Base-by-base conservation (phyloP, 345 rosid species). In the Cardamine resedifolia region DNA sequence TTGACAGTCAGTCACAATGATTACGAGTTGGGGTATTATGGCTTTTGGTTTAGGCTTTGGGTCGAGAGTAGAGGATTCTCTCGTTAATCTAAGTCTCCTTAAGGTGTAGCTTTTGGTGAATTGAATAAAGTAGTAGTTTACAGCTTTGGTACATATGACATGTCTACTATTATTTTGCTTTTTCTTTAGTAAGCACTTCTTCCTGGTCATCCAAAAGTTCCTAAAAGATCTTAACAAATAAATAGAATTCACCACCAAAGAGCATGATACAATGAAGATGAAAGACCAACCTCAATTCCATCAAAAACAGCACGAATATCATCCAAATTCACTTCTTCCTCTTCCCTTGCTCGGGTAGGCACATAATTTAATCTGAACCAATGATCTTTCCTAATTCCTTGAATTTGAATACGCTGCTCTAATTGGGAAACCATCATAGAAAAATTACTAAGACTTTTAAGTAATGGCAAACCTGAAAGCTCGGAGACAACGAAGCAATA, bases 251-350 rank as follows among this genome's bases (percentile, higher is more conserved):
- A 74, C 50, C 4, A 58, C n/a, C 24, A 56, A 73, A 57, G 49
- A 23, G 60, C 10, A 34, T 4, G 57, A 33, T 27, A 38, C n/a
- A 56, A 23, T 21, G 70, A 53, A 61, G 63, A 44, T 64, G 66
- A 62, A 69, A 8, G 36, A 70, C 86, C 14, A 74, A 88, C 97
- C 97, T 95, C 91, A 58, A 88, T 90, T 74, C 87, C 91, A 44
- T 86, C 84, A 75, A 95, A 95, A 73, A 86, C 99, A 28, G 93
- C 96, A 70, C 71, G 64, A 63, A 91, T 78, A 61, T 88, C 96
- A 76, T 90, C 93, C 83, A 90, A 73, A 82, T 84, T 86, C 70
- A 89, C 96, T 81, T 81, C 83, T 59, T 78, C 86, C 26, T 79
- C 86, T 68, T 82, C 86, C 18, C 33, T 83, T 66, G 72, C 82